Evolutionary conservation across 129 eudicot genomes (phyloP).

Genomic region (Mikania micrantha): DNA sequence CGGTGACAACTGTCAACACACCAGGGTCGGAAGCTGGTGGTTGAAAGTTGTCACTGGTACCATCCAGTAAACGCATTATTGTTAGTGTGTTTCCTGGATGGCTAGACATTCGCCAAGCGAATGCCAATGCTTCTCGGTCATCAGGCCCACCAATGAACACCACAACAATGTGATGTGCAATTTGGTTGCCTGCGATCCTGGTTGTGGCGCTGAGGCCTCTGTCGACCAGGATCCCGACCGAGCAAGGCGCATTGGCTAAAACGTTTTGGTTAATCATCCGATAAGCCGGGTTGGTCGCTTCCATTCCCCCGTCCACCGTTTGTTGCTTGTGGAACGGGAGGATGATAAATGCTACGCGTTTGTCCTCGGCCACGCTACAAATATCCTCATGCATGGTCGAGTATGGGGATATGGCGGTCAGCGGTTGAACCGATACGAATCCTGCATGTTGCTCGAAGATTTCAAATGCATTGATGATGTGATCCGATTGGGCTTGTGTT

Average conservation of each 20-base stretch:
- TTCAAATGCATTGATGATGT: constrained; percentile 77
- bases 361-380: constrained; percentile 70
- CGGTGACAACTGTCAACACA: constrained; percentile 47
- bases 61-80: constrained; percentile 51
- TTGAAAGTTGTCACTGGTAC: constrained; percentile 4
- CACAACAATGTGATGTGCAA: constrained; percentile 54
- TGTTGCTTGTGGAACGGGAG: constrained; percentile 87
- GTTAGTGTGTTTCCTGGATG: constrained; percentile 54
- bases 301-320: constrained; percentile 93
- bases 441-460: constrained; percentile 55
- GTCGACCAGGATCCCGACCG: constrained; percentile 79
- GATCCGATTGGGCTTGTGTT: constrained; percentile 82
- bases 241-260: constrained; percentile 70
- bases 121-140: constrained; percentile 75
- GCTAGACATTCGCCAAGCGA: constrained; percentile 61
- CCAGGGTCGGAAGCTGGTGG: neutral
- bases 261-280: constrained; percentile 65
- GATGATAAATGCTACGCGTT: constrained; percentile 63
- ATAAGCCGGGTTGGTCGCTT: constrained; percentile 55
- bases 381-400: constrained; percentile 90
- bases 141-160: constrained; percentile 91
- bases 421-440: constrained; percentile 55
- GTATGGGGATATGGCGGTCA: constrained; percentile 82
- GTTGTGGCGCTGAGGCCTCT: constrained; percentile 72
- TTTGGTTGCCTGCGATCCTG: constrained; percentile 39